Evolutionary conservation across 75 land plant genomes (phyloP), one percentile per base, ranked within the genome.

Genomic region (Isoetes taiwanensis): DNA sequence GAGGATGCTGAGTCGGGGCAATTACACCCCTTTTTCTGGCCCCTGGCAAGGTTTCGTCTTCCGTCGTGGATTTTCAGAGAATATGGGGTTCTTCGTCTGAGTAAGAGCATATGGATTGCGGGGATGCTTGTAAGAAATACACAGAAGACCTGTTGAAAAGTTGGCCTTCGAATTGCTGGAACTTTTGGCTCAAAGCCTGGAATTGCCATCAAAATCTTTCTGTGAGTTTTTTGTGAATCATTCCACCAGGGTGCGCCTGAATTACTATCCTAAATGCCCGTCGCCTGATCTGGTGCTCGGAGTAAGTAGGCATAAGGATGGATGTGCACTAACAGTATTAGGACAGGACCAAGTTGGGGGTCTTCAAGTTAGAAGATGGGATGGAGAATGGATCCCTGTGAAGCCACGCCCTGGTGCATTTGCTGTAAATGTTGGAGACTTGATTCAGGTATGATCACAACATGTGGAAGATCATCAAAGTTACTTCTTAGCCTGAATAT

Each of bases 341-440:
- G 63, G 70, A 26, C 86, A 76, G 38, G 86, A 82, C 64, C 69
- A 76, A 24, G 62, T 67, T 2, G 86, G 82, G 0, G 86, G 86
- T 1, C 74, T 82, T 2, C 82, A 82, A 43, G 79, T 79, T 62
- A 59, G 59, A 46, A 62, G 64, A 3, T 70, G 55, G 59, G 65
- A 76, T 32, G 82, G 79, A 6, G 56, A 70, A 16, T 82, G 85
- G 85, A 46, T 75, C 33, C 68, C 72, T 43, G 57, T 79, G 2
- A 57, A 24, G 25, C 81, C 81, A 4, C 50, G 72, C 29, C 68
- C 64, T 3, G 72, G 62, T 28, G 55, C 82, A 0, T 64, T 83
- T 14, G 68, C 76, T 1, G 83, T 83, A 58, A 82, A 82, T 50
- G 55, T 82, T 17, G 85, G 82, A 8, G 85, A 82, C 41, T 30